Conservation (phyloP, 2,329 filamentous ascomycete species). For the Nectriaceae sp. region DNA sequence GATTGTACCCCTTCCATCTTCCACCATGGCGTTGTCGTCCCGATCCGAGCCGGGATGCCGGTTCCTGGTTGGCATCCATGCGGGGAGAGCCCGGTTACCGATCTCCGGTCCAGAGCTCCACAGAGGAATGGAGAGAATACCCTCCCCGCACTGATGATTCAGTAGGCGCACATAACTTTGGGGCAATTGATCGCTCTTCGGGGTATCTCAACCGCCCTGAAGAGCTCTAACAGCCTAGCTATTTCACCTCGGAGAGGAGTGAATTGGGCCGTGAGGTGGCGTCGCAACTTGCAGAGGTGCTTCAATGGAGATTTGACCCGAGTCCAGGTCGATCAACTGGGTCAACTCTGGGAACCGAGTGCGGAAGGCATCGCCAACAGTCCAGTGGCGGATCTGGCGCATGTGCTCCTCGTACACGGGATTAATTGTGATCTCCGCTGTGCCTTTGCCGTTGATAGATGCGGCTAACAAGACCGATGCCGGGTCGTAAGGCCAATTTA, state of each 20-base stretch:
- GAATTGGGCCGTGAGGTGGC: not conserved
- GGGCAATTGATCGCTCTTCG: not conserved
- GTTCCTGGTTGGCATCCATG: too few species aligned
- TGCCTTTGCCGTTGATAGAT: constrained; percentile 13
- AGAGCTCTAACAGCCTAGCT: not conserved
- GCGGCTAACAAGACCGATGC: constrained; percentile 25
- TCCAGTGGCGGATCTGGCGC: constrained; percentile 32
- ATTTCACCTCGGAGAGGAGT: constrained; percentile 10
- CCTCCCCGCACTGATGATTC: constrained; percentile 18
- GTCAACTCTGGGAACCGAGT: constrained; percentile 27
- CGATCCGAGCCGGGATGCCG: too few species aligned
- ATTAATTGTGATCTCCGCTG: constrained; percentile 26
- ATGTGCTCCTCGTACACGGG: constrained; percentile 34
- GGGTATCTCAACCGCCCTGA: not conserved
- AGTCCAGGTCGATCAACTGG: constrained; percentile 25
- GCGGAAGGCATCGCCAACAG: constrained; percentile 28
- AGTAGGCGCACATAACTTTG: constrained; percentile 1
- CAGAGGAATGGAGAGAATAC: not conserved
- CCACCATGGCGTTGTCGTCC: too few species aligned
- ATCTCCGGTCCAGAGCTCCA: constrained; percentile 6
- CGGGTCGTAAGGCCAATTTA: constrained; percentile 34
- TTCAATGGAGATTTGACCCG: constrained; percentile 9
- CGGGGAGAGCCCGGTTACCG: constrained; percentile 8
- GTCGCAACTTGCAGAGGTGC: not conserved
- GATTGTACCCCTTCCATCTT: too few species aligned